phyloP scores from a whole-genome alignment of 768 basidiomycete species.

The Suillus paluster region DNA sequence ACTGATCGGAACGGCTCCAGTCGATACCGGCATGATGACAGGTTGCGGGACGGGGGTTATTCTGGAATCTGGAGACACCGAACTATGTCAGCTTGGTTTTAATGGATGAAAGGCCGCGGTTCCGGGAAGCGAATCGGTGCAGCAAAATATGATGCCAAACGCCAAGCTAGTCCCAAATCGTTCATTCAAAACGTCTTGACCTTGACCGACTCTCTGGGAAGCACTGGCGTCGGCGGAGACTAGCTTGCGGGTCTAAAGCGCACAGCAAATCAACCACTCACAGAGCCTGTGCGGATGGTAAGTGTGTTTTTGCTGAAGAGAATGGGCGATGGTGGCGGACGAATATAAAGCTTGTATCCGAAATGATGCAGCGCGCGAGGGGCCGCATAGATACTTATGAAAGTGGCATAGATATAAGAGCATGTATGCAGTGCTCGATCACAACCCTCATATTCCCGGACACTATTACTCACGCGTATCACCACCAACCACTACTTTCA shows the following conservation, averaged over 20 bases:
- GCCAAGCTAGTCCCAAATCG: constrained; percentile 1
- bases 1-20: constrained; percentile 13
- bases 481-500: constrained; percentile 15
- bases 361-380: constrained; percentile 9
- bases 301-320: constrained; percentile 14
- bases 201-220: constrained; percentile 3
- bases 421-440: constrained; percentile 1
- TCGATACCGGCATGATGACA: constrained; percentile 13
- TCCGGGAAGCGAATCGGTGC: constrained; percentile 4
- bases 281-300: constrained; percentile 19
- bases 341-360: constrained; percentile 8
- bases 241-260: not conserved
- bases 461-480: constrained; percentile 8
- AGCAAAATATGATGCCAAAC: not conserved
- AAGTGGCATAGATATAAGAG: constrained; percentile 3
- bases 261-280: constrained; percentile 16
- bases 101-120: constrained; percentile 1
- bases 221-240: not conserved
- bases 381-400: constrained; percentile 11
- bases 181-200: not conserved
- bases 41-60: constrained; percentile 11
- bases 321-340: constrained; percentile 8
- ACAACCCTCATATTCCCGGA: not conserved
- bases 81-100: constrained; percentile 8
- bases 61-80: constrained; percentile 21